Conservation (phyloP, 169 alveolate species). For the Perkinsus olseni region DNA sequence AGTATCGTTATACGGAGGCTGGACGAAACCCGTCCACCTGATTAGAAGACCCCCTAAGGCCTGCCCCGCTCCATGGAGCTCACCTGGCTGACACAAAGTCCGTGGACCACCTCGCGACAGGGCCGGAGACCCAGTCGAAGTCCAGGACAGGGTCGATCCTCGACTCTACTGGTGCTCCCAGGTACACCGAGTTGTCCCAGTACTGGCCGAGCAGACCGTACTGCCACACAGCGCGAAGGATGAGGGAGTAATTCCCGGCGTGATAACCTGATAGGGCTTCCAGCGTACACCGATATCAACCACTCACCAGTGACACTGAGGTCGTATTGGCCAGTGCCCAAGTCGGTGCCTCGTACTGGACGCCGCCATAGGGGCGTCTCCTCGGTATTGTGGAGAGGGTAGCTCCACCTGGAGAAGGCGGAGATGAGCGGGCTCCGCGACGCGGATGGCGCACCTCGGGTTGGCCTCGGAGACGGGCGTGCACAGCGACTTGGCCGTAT, state of each 20-base stretch:
- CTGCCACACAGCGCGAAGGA: background rate
- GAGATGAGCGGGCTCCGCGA: background rate
- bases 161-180: background rate
- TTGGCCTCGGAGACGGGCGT: background rate
- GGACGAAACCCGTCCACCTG: background rate
- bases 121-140: background rate
- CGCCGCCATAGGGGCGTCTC: background rate
- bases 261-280: background rate
- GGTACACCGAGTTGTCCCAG: background rate
- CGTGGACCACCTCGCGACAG: background rate
- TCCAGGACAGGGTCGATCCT: background rate
- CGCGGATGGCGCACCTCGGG: background rate
- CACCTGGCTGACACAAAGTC: background rate
- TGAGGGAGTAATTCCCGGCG: background rate
- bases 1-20: background rate
- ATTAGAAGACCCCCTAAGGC: background rate
- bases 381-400: background rate
- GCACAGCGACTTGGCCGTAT: background rate
- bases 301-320: background rate
- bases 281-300: background rate
- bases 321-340: background rate
- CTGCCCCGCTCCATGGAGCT: background rate
- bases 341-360: background rate
- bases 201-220: background rate
- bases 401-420: background rate